phyloP scores from a whole-genome alignment of 148 eudicot species.

The Drosera capensis region DNA sequence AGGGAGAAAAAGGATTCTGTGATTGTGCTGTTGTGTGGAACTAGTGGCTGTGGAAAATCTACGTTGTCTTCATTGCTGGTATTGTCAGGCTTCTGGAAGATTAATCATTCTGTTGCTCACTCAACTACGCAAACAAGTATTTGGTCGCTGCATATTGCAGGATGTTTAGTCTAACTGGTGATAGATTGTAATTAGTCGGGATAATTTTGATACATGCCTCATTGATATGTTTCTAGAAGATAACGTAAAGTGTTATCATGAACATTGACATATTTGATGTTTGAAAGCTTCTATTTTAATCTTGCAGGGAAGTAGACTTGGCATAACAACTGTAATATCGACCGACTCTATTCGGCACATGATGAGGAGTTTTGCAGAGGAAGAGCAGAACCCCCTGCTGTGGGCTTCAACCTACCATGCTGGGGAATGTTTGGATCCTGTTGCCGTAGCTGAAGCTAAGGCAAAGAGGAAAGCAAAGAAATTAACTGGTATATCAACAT shows the following conservation, averaged over 20 bases:
- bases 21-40: conserved; percentile 78
- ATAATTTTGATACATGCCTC: no score
- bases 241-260: no score
- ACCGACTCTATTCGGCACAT: conserved; percentile 95
- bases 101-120: no score
- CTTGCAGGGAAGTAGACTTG: conserved; percentile 79
- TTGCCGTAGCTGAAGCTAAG: conserved; percentile 87
- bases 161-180: no score
- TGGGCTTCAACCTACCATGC: conserved; percentile 99
- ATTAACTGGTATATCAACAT: conserved; percentile 23
- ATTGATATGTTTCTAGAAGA: no score
- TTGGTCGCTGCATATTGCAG: no score
- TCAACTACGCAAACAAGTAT: no score
- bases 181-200: no score
- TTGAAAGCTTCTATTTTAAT: neutral
- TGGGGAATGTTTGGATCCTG: conserved; percentile 75
- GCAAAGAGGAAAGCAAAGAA: conserved; percentile 74
- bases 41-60: conserved; percentile 97
- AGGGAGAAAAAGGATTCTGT: conserved; percentile 87
- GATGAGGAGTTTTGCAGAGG: conserved; percentile 98
- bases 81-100: conserved; percentile 7
- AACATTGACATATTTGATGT: neutral
- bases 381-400: conserved; percentile 74
- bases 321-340: conserved; percentile 87
- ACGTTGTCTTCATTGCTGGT: conserved; percentile 93